Percentiles rank a stretch among this genome's conserved stretches.
Conservation (phyloP, 2,329 filamentous ascomycete species). For the Fusarium armeniacum region DNA sequence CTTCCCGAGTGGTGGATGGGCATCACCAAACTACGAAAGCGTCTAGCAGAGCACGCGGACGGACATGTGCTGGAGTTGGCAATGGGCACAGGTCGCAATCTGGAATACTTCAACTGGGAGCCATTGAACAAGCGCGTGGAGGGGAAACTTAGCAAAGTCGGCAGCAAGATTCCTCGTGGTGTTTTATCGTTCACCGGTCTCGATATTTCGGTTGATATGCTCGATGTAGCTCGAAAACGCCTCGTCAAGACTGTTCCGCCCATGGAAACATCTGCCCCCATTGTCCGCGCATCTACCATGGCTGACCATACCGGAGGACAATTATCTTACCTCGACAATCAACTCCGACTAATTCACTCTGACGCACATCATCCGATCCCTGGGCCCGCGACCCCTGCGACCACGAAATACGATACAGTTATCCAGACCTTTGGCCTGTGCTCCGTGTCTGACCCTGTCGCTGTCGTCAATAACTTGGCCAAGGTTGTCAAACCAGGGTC, state of each 20-base stretch:
- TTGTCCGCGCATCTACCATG: conserved; percentile 54
- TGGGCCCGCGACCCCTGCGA: conserved; percentile 50
- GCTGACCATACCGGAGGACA: conserved; percentile 55
- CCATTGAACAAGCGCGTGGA: conserved; percentile 51
- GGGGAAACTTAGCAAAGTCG: conserved; percentile 19
- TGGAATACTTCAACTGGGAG: conserved; percentile 71
- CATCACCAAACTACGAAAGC: conserved; percentile 64
- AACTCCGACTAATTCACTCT: conserved; percentile 63
- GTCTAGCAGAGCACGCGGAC: conserved; percentile 62
- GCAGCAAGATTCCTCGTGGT: conserved; percentile 35
- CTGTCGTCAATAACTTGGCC: conserved; percentile 68
- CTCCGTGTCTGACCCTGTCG: conserved; percentile 70
- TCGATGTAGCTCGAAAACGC: conserved; percentile 69
- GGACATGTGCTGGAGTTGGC: conserved; percentile 74
- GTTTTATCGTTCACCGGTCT: conserved; percentile 72
- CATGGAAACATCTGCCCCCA: conserved; percentile 52
- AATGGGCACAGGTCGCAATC: conserved; percentile 73
- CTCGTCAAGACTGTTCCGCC: conserved; percentile 62
- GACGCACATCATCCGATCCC: conserved; percentile 64
- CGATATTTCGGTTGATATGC: conserved; percentile 72
- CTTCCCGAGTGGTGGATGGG: conserved; percentile 70
- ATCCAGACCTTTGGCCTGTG: conserved; percentile 76
- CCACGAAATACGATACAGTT: conserved; percentile 71
- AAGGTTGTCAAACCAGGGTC: conserved; percentile 65
- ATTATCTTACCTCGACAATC: conserved; percentile 57